phyloP scores from a whole-genome alignment of 2,329 filamentous ascomycete species.

The Thelonectria blattea region DNA sequence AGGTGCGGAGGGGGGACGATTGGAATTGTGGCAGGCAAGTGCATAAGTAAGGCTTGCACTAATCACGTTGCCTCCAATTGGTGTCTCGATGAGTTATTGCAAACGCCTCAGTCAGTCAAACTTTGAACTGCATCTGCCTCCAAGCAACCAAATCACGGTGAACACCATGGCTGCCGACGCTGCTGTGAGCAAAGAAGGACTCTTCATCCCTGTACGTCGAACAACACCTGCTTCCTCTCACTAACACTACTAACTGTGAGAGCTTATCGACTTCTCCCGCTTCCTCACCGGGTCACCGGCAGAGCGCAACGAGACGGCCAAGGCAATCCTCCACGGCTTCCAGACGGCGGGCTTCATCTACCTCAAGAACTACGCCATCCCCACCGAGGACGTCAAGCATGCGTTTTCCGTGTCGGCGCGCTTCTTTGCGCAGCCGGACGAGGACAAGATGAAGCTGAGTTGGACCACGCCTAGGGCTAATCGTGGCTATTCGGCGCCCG shows the following conservation, averaged over 20 bases:
- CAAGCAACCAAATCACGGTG: background rate
- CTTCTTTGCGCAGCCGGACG: constrained; percentile 71
- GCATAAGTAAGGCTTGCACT: background rate
- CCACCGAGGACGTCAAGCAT: constrained; percentile 60
- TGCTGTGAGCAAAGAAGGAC: constrained; percentile 58
- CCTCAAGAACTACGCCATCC: constrained; percentile 78
- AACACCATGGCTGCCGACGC: constrained; percentile 43
- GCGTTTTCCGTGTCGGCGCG: constrained; percentile 71
- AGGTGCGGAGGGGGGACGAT: background rate
- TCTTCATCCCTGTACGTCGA: constrained; percentile 59
- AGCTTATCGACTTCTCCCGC: constrained; percentile 66
- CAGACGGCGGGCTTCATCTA: constrained; percentile 90
- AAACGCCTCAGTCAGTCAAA: too few relatives aligned
- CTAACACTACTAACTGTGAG: background rate
- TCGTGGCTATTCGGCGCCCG: constrained; percentile 73
- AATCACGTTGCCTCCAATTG: background rate
- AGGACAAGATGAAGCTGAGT: constrained; percentile 67
- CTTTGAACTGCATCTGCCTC: background rate
- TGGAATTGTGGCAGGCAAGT: background rate
- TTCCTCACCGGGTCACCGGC: constrained; percentile 69
- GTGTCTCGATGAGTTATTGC: too few relatives aligned
- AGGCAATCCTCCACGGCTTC: constrained; percentile 79
- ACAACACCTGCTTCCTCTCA: background rate
- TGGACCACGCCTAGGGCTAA: constrained; percentile 79
- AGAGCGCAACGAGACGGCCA: constrained; percentile 69